Base-by-base conservation (phyloP, 768 basidiomycete species). In the Pisolithus sp. region DNA sequence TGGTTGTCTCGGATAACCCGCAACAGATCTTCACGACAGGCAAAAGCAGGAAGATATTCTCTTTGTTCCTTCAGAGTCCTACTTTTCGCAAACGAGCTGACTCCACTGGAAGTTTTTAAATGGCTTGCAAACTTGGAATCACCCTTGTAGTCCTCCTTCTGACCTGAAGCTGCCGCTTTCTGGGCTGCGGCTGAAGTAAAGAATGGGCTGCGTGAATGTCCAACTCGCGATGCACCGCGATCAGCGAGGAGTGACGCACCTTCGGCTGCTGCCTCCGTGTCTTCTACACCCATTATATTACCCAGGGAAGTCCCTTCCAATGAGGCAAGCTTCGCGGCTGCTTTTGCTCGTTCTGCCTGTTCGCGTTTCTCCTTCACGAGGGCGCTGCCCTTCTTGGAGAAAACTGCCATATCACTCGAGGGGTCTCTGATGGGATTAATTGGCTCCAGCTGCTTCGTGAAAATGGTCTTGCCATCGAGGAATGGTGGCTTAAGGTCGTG, bases 41-140 rank as follows among this genome's bases (percentile, higher is more conserved):
- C 96, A 67, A 99, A 99, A 2, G 96, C 96, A 5, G 96, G 96
- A 17, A 98, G 73, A 68, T 94, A 98, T 68, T 99, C 94, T 60
- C 96, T 71, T 66, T 99, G 96, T 71, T 99, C 86, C 62, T 93
- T 94, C 46, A 98, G 71, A 0, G 93, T 93, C 59, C 91, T 77
- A 17, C 64, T 84, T 59, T 76, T 84, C 7, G 95, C 82, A 60
- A 96, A 97, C 13, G 79, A 75, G 60, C 89, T 93, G 15, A 83
- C 85, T 15, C 89, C 86, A 12, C 86, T 70, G 5, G 83, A 79
- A 3, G 80, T 68, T 70, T 96, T 94, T 59, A 99, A 68, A 72
- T 99, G 95, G 9, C 80, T 78, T n/a, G 96, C 93, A 67, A 98
- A 99, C 69, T 99, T 94, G 0, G 93, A 96, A 57, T 96, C 96